Percentiles rank a stretch among this genome's conserved stretches.
Evolutionary conservation across 208 protist genomes (phyloP).

Genomic region (Crithidia acanthocephali): DNA sequence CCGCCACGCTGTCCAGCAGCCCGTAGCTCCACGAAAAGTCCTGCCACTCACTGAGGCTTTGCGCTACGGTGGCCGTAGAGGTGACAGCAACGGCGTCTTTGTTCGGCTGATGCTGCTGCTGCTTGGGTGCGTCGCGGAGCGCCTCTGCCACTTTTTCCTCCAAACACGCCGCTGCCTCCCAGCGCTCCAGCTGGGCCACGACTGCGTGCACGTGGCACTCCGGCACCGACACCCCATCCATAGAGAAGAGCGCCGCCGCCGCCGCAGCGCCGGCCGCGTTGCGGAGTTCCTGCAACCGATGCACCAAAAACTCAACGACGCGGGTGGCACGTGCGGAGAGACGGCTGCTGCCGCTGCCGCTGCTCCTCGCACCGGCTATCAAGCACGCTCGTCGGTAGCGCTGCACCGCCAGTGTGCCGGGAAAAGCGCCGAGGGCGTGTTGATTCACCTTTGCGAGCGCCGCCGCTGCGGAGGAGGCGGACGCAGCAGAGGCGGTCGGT

Average conservation of each 20-base stretch:
- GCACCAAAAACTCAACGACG: conserved; percentile 26
- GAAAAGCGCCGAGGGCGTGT: conserved; percentile 14
- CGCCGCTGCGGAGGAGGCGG: neutral
- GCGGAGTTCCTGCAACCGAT: conserved; percentile 6
- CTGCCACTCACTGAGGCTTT: conserved; percentile 11
- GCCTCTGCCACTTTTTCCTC: conserved; percentile 2
- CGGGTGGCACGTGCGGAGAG: neutral
- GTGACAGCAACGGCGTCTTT: neutral
- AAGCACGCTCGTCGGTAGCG: conserved; percentile 28
- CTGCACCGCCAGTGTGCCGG: conserved; percentile 23
- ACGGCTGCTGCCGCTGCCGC: too few relatives aligned
- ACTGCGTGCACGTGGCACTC: conserved; percentile 31
- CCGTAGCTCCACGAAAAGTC: conserved; percentile 41
- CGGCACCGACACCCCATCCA: conserved; percentile 28
- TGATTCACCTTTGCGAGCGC: conserved; percentile 16
- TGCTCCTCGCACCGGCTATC: conserved; percentile 10
- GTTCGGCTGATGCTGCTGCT: neutral
- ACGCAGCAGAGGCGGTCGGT: neutral
- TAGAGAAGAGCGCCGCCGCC: conserved; percentile 24
- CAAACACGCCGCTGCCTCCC: neutral
- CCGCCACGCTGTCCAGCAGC: conserved; percentile 30
- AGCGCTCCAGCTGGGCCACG: conserved; percentile 17
- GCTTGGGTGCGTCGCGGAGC: neutral
- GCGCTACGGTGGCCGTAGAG: neutral
- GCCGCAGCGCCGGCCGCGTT: conserved; percentile 4